phyloP scores from a whole-genome alignment of 345 rosid species.

The Turritis glabra region DNA sequence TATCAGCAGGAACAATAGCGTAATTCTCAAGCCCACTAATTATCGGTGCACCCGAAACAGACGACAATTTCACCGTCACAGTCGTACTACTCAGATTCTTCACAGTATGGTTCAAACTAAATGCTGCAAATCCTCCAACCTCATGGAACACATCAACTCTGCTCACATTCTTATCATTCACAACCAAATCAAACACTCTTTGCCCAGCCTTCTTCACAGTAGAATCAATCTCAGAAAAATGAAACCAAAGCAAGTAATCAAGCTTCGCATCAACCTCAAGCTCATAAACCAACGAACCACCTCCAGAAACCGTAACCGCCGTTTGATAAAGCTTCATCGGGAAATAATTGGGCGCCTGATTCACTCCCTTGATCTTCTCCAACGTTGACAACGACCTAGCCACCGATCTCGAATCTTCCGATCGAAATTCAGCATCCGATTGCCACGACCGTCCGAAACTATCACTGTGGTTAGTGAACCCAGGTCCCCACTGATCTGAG shows the following conservation, averaged over 20 bases:
- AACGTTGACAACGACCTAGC: constrained; percentile 48
- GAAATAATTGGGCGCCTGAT: constrained; percentile 77
- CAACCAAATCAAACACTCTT: constrained; percentile 77
- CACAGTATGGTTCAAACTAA: constrained; percentile 47
- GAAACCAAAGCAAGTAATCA: constrained; percentile 93
- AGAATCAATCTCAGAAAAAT: constrained; percentile 89
- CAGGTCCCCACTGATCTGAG: constrained; percentile 85
- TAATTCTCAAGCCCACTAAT: constrained; percentile 89
- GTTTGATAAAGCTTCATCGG: constrained; percentile 93
- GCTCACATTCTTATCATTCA: constrained; percentile 67
- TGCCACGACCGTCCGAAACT: constrained; percentile 90
- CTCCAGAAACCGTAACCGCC: constrained; percentile 58
- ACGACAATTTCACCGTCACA: constrained; percentile 59
- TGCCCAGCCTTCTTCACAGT: constrained; percentile 61
- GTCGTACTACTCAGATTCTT: constrained; percentile 64
- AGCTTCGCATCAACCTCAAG: constrained; percentile 82
- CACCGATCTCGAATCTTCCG: constrained; percentile 35
- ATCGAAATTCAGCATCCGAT: constrained; percentile 53
- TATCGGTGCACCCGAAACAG: constrained; percentile 63
- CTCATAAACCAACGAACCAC: constrained; percentile 53
- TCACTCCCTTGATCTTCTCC: constrained; percentile 48
- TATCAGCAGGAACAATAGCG: constrained; percentile 80
- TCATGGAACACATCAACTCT: constrained; percentile 63
- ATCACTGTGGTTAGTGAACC: constrained; percentile 81
- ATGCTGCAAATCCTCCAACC: constrained; percentile 75